Percentiles rank a stretch among this genome's conserved stretches.
Evolutionary conservation across 805 yeast genomes (phyloP).

Genomic region (Schwanniomyces vanrijiae): DNA sequence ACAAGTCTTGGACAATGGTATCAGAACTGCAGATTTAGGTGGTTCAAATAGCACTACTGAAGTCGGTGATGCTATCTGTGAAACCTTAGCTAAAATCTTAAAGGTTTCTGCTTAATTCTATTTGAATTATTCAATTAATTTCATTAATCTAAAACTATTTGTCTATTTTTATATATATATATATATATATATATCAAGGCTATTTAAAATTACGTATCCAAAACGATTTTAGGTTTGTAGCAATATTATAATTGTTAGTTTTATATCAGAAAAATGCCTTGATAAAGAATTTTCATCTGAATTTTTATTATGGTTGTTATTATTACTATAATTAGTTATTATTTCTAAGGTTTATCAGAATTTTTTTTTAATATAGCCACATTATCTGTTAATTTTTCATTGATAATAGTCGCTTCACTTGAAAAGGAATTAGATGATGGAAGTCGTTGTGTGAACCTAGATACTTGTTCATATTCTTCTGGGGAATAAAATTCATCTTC

Average conservation of each 20-base stretch:
- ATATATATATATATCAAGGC: background rate
- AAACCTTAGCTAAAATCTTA: slow-evolving; percentile 61
- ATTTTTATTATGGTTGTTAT: too few species aligned
- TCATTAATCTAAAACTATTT: slow-evolving; percentile 1
- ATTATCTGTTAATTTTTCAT: slow-evolving; percentile 6
- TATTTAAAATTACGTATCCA: background rate
- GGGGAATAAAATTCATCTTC: slow-evolving; percentile 12
- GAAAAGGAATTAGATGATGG: slow-evolving; percentile 12
- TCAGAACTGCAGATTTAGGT: slow-evolving; percentile 89
- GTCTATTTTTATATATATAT: too few species aligned
- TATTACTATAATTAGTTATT: too few species aligned
- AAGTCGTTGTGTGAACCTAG: background rate
- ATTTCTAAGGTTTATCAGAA: too few species aligned
- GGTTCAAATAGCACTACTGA: slow-evolving; percentile 83
- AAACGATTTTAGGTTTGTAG: background rate
- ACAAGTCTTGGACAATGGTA: slow-evolving; percentile 73
- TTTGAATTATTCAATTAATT: background rate
- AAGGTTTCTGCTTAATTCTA: slow-evolving; percentile 11
- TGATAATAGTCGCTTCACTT: slow-evolving; percentile 22
- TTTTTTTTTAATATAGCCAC: background rate
- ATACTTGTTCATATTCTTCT: slow-evolving; percentile 16
- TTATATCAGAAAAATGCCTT: slow-evolving; percentile 27
- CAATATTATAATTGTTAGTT: background rate
- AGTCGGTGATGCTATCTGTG: slow-evolving; percentile 92
- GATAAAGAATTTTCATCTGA: background rate